These are phyloP conservation scores for Fusarium torreyae DNA, from an alignment of 2,329 filamentous ascomycete species.

Conservation along the genomic window DNA sequence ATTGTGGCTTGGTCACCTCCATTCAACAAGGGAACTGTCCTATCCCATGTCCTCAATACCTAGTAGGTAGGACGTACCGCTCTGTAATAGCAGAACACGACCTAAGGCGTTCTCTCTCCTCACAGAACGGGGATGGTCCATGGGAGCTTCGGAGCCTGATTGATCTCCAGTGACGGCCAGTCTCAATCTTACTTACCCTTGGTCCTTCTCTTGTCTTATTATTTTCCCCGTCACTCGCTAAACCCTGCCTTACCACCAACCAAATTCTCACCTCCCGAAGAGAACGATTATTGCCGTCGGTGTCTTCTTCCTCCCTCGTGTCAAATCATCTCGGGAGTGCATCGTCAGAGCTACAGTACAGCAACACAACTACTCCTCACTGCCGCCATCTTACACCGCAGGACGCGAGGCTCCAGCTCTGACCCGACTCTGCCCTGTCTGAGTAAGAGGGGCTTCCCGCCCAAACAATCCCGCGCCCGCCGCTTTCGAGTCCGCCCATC, in stretches of 20 bases:
- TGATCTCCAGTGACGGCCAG: constrained; percentile 47
- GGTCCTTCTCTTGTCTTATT: constrained; percentile 20
- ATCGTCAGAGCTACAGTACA: background rate
- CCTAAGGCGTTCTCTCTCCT: constrained; percentile 8
- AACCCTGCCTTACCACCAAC: constrained; percentile 32
- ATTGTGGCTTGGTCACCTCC: constrained; percentile 22
- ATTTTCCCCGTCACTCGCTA: constrained; percentile 33
- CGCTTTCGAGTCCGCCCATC: constrained; percentile 47
- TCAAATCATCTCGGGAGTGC: constrained; percentile 3
- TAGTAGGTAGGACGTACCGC: background rate
- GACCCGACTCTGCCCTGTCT: constrained; percentile 12
- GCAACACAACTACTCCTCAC: background rate
- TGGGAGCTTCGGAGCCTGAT: constrained; percentile 45
- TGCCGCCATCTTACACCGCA: constrained; percentile 8
- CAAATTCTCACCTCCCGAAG: constrained; percentile 21
- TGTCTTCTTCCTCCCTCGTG: constrained; percentile 6
- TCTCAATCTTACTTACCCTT: constrained; percentile 36
- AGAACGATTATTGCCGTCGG: constrained; percentile 1
- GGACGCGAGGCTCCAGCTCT: constrained; percentile 22
- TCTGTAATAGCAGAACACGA: constrained; percentile 8
- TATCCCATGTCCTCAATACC: background rate
- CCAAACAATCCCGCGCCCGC: constrained; percentile 42
- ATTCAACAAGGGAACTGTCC: constrained; percentile 6
- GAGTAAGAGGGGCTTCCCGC: constrained; percentile 41
- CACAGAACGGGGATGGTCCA: constrained; percentile 18